Percentiles rank a stretch among this genome's conserved stretches.
phyloP scores from a whole-genome alignment of 1,284 basidiomycete genomes.

The Kalmanozyma brasiliensis region DNA sequence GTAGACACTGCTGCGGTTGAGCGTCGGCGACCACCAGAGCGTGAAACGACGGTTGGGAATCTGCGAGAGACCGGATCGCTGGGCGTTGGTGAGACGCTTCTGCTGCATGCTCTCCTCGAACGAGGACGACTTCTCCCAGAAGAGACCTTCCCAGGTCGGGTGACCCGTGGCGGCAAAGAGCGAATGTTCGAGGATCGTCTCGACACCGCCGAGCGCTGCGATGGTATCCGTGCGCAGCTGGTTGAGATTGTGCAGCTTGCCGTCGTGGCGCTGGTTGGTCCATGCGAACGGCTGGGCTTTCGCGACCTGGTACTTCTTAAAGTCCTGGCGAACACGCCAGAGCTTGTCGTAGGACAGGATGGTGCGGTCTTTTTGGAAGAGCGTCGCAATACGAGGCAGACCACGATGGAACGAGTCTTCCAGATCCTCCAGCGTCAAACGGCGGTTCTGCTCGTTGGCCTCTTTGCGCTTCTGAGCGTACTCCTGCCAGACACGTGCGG shows the following conservation, averaged over 20 bases:
- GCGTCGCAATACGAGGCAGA: constrained; percentile 95
- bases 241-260: constrained; percentile 97
- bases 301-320: constrained; percentile 92
- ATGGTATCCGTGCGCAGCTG: constrained; percentile 99
- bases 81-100: constrained; percentile 83
- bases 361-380: constrained; percentile 98
- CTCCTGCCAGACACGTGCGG: constrained; percentile 98
- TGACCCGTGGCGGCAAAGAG: constrained; percentile 97
- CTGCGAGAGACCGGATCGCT: constrained; percentile 94
- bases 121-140: constrained; percentile 72
- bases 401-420: constrained; percentile 98
- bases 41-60: constrained; percentile 99
- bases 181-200: constrained; percentile 96
- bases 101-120: constrained; percentile 95
- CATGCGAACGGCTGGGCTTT: constrained; percentile 95
- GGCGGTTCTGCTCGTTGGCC: constrained; percentile 94
- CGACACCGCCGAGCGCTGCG: constrained; percentile 96
- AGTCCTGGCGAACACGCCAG: constrained; percentile 84
- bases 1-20: constrained; percentile 98
- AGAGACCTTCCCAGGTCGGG: constrained; percentile 74
- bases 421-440: constrained; percentile 95
- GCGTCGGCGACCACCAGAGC: constrained; percentile 95
- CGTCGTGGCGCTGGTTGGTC: constrained; percentile 97
- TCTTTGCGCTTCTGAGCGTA: constrained; percentile 99
- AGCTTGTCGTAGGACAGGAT: constrained; percentile 97